phyloP scores from a whole-genome alignment of 352 stramenopile species.

The Phytophthora hibernalis region DNA sequence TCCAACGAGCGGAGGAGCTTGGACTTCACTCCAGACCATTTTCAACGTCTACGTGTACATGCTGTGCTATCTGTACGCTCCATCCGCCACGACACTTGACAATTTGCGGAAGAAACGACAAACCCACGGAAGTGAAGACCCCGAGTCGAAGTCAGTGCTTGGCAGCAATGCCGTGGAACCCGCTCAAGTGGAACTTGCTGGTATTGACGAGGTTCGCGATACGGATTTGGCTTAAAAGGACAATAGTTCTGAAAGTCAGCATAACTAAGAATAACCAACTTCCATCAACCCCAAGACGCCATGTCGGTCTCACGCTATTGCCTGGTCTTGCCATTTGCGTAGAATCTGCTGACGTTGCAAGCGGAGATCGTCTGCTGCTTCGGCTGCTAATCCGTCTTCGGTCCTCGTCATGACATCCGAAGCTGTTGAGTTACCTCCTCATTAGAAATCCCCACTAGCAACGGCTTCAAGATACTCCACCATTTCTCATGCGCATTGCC shows the following conservation, averaged over 20 bases:
- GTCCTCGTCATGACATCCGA: constrained; percentile 22
- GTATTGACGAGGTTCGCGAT: constrained; percentile 20
- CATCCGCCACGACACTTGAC: constrained; percentile 47
- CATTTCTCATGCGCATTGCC: not conserved
- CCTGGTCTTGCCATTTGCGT: not conserved
- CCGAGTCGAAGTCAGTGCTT: constrained; percentile 18
- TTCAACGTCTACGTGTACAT: constrained; percentile 73
- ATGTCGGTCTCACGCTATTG: not conserved
- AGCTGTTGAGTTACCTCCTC: no score
- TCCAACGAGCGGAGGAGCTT: constrained; percentile 51
- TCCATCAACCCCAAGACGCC: no score
- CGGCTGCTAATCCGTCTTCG: constrained; percentile 6
- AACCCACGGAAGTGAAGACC: constrained; percentile 9
- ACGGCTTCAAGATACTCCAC: not conserved
- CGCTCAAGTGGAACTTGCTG: constrained; percentile 25
- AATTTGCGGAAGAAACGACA: constrained; percentile 35
- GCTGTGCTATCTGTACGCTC: constrained; percentile 64
- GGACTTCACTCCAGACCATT: constrained; percentile 57
- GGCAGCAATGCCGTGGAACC: constrained; percentile 7
- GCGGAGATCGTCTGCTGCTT: constrained; percentile 11
- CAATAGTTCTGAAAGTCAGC: not conserved
- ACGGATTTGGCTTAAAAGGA: constrained; percentile 27
- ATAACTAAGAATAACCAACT: not conserved
- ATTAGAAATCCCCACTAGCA: no score
- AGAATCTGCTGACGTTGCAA: constrained; percentile 3